Percentiles rank a stretch among this genome's conserved stretches.
phyloP scores from a whole-genome alignment of 1,139 yeast species.

The Pichia sp. region DNA sequence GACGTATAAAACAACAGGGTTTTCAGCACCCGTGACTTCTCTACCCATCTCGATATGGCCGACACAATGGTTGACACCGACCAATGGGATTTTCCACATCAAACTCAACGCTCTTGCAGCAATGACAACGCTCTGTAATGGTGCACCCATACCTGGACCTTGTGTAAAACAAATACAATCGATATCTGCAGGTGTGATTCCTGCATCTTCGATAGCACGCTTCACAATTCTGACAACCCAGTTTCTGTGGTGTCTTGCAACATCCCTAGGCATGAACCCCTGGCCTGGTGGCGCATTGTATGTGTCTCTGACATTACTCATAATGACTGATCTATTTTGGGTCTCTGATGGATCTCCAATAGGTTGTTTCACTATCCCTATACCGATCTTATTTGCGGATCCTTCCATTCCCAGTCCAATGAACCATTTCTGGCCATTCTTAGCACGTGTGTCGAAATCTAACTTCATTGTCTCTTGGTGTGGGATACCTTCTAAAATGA shows the following conservation, averaged over 20 bases:
- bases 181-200: conserved; percentile 53
- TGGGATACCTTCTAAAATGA: not conserved
- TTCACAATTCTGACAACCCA: conserved; percentile 88
- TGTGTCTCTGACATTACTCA: conserved; percentile 90
- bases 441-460: conserved; percentile 24
- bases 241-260: conserved; percentile 93
- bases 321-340: conserved; percentile 65
- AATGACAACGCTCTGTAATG: conserved; percentile 86
- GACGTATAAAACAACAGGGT: conserved; percentile 94
- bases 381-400: conserved; percentile 94
- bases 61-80: conserved; percentile 96
- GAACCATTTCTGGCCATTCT: conserved; percentile 50
- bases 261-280: conserved; percentile 94
- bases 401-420: conserved; percentile 93
- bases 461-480: conserved; percentile 4
- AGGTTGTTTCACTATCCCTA: conserved; percentile 81
- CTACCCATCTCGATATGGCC: conserved; percentile 99
- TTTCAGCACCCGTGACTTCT: conserved; percentile 92
- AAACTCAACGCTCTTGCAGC: conserved; percentile 88
- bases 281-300: conserved; percentile 97
- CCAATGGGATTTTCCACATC: conserved; percentile 79
- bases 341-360: conserved; percentile 46
- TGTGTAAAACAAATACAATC: conserved; percentile 95
- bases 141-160: conserved; percentile 99
- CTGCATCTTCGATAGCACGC: conserved; percentile 63